Conservation (phyloP, 345 rosid genomes). For the Acer yangbiense region DNA sequence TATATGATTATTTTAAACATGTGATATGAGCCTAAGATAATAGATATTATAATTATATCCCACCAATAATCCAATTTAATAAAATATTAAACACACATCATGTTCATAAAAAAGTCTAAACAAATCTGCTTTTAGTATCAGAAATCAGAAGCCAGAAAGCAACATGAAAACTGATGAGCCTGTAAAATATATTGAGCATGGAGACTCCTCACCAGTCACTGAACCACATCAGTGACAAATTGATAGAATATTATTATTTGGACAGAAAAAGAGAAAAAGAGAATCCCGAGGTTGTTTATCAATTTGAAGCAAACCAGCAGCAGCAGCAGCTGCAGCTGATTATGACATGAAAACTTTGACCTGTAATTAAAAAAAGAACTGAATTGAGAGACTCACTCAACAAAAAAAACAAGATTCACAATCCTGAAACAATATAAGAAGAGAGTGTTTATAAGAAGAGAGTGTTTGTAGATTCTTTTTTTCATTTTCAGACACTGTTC, state of each 20-base stretch:
- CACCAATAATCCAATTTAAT: too few species aligned
- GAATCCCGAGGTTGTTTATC: conserved; percentile 16
- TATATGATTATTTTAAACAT: too few species aligned
- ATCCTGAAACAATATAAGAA: not conserved
- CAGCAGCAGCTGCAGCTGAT: not conserved
- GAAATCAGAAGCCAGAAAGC: not conserved
- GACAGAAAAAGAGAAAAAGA: not conserved
- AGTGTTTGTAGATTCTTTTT: not conserved
- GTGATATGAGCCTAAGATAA: not conserved
- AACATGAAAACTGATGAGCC: not conserved
- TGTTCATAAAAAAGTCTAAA: not conserved
- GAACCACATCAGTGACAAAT: not conserved
- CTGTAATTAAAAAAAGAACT: not conserved
- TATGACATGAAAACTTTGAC: conserved; percentile 15
- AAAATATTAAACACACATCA: not conserved
- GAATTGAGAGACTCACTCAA: not conserved
- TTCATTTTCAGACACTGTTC: conserved; percentile 1
- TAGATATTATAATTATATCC: too few species aligned
- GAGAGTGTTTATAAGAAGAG: too few species aligned
- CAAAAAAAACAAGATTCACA: not conserved
- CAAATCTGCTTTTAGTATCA: not conserved
- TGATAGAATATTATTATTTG: not conserved
- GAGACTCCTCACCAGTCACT: not conserved
- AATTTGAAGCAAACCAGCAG: not conserved
- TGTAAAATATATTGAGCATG: not conserved